Base-by-base conservation (phyloP, 352 stramenopile genomes). In the Pythium insidiosum region DNA sequence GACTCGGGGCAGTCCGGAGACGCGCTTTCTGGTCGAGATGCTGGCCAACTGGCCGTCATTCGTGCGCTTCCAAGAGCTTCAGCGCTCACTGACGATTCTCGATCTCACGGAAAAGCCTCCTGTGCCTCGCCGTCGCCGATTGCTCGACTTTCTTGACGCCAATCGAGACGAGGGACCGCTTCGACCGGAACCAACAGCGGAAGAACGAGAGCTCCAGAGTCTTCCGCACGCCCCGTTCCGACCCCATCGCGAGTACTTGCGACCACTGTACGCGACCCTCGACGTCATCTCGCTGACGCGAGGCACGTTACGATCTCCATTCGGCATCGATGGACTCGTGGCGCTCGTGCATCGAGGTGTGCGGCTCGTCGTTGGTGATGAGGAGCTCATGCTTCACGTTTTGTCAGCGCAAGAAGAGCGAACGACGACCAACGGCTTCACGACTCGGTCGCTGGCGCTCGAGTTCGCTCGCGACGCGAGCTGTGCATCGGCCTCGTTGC, bases 201-300 rank as follows among this genome's bases (percentile, higher is more conserved):
- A 33, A 13, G 54, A 62, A 23, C 21, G 44, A 5, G 47, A 56
- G 47, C 13, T 49, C 4, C 25, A 44, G 18, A 28, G 26, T 2
- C 33, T 63, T 21, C 48, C 43, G 0, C 49, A 43, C n/a, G 12
- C 13, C 19, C 43, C 34, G 6, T 88, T 85, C 41, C 51, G 65
- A 20, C 49, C 41, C 6, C 63, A 66, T 1, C 62, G 44, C 5
- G 75, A 85, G 26, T 85, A 68, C 29, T 34, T 88, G 20, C 19
- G 47, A 16, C 72, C 75, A 1, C 43, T 85, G 11, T 85, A 81
- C 30, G 66, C 70, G 11, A 48, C 46, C 0, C 53, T 67, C n/a
- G 45, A 60, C 0, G 37, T 82, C 20, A 25, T 20, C n/a, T 66
- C 63, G 6, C 19, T 49, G 0, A 63, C 46, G 0, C 53, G 46